These are phyloP conservation scores for Phytopythium boreale DNA, from an alignment of 352 stramenopile genomes.

Conservation along the genomic window DNA sequence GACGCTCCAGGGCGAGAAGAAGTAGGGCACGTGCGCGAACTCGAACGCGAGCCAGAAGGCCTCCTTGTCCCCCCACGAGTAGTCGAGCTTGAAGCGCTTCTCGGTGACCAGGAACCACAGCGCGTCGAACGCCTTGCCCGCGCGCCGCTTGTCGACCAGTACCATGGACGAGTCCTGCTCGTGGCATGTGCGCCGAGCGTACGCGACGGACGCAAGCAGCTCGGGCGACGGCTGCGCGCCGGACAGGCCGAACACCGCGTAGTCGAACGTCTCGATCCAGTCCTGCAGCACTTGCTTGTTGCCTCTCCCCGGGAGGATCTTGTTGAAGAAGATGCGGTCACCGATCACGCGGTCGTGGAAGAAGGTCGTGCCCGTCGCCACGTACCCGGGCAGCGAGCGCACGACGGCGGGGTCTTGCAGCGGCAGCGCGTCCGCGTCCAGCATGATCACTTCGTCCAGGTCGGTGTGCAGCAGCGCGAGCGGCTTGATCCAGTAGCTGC, in stretches of 20 bases:
- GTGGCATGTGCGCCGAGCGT: constrained; percentile 40
- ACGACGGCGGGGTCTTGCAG: constrained; percentile 29
- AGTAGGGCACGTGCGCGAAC: constrained; percentile 44
- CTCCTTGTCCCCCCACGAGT: constrained; percentile 75
- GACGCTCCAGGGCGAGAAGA: constrained; percentile 65
- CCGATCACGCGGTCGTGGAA: constrained; percentile 56
- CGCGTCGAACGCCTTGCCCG: constrained; percentile 44
- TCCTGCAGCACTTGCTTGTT: constrained; percentile 37
- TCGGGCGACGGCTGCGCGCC: constrained; percentile 17
- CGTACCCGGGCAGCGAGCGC: constrained; percentile 34
- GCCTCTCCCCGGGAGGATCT: constrained; percentile 13
- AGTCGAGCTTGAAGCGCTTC: constrained; percentile 58
- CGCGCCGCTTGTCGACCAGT: constrained; percentile 55
- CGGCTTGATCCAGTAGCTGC: constrained; percentile 49
- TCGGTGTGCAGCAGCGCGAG: constrained; percentile 43
- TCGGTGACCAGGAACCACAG: constrained; percentile 68
- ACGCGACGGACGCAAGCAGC: constrained; percentile 42
- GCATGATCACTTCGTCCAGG: constrained; percentile 44
- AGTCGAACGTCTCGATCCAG: constrained; percentile 52
- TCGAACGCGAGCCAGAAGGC: constrained; percentile 74
- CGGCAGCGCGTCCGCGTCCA: constrained; percentile 45
- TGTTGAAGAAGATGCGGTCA: constrained; percentile 50
- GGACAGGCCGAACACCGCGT: constrained; percentile 36
- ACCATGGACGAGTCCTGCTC: constrained; percentile 77
- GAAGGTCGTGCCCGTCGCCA: constrained; percentile 29